Conservation (phyloP, 1,284 basidiomycete genomes). For the Irpex lacteus region DNA sequence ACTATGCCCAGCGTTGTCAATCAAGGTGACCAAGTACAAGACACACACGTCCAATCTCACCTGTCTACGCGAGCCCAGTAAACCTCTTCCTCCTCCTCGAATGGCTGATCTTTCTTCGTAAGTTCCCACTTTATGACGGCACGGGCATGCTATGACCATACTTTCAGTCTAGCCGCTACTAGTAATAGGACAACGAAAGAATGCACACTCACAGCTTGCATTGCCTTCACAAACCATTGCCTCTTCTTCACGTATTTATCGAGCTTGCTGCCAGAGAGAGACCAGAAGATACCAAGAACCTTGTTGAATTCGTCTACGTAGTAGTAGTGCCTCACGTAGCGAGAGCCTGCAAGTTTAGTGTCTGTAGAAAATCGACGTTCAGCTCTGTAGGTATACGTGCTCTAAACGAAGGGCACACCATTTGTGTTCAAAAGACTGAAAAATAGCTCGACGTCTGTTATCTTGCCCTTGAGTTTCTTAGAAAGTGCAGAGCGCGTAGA, state of each 20-base stretch:
- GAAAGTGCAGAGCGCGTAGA: background rate
- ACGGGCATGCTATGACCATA: background rate
- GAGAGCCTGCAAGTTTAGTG: too few species aligned
- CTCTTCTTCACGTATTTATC: background rate
- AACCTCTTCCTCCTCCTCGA: background rate
- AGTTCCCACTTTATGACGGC: background rate
- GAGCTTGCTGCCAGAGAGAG: background rate
- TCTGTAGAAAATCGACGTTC: too few species aligned
- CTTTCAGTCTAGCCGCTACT: background rate
- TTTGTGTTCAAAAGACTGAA: too few species aligned
- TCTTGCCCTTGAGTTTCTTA: too few species aligned
- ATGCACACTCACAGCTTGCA: background rate
- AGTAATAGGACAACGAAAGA: background rate
- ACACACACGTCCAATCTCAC: background rate
- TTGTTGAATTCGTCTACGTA: background rate
- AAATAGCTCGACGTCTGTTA: too few species aligned
- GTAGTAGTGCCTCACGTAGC: background rate
- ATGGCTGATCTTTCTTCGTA: background rate
- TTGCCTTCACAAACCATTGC: background rate
- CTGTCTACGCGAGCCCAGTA: background rate
- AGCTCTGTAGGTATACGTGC: too few species aligned
- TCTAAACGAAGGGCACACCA: too few species aligned
- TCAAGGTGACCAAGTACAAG: too few species aligned
- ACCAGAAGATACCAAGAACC: background rate
- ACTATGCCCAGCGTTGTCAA: background rate